Evolutionary conservation across 768 basidiomycete species (phyloP).

Genomic region (Fomitopsis pulvina): DNA sequence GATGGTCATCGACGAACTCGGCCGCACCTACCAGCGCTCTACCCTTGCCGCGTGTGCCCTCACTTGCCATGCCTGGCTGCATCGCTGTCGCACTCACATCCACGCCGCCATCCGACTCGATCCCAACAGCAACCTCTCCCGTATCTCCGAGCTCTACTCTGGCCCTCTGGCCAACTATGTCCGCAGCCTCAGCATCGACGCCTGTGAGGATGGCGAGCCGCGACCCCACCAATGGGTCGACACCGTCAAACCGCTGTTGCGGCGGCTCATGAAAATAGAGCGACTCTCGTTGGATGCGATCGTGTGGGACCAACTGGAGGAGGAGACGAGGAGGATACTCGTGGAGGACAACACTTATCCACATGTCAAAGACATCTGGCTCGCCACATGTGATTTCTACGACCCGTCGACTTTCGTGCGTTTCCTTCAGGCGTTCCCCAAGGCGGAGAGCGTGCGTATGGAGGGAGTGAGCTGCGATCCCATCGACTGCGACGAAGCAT

Average conservation of each 20-base stretch:
- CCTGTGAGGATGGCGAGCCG: neutral
- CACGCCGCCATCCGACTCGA: neutral
- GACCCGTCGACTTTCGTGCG: neutral
- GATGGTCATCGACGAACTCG: constrained; percentile 3
- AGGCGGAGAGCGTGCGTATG: neutral
- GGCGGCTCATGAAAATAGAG: neutral
- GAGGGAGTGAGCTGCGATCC: neutral
- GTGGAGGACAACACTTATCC: neutral
- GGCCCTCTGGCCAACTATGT: neutral
- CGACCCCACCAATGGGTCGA: neutral
- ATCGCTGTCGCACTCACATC: constrained; percentile 2
- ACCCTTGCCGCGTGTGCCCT: constrained; percentile 4
- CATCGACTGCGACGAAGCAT: neutral
- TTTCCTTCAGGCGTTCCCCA: neutral
- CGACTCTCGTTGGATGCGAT: constrained; percentile 2
- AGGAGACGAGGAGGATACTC: neutral
- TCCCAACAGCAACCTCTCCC: neutral
- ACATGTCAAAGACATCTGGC: constrained; percentile 1
- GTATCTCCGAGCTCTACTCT: constrained; percentile 1
- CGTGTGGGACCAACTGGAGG: neutral
- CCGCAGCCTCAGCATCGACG: constrained; percentile 5
- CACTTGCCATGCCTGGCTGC: constrained; percentile 2
- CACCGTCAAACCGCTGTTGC: neutral
- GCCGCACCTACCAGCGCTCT: neutral
- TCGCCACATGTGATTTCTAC: constrained; percentile 2